Conservation (phyloP, 495 filamentous ascomycete species). For the Aspergillus sclerotiicarbonarius region DNA sequence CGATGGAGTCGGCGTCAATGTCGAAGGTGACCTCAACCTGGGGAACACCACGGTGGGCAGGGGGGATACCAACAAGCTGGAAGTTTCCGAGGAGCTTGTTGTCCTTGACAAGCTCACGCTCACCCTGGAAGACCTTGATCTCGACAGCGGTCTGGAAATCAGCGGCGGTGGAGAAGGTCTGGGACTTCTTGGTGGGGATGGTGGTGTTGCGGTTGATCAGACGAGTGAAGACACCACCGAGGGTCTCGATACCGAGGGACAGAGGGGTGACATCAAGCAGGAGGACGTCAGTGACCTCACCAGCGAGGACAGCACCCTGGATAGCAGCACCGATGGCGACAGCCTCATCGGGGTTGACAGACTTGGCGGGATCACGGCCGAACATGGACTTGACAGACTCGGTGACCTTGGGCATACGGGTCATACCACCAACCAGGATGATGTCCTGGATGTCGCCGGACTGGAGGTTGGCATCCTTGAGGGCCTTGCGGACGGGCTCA, state of each 20-base stretch:
- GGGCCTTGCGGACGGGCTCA: constrained; percentile 93
- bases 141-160: constrained; percentile 99
- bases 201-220: constrained; percentile 99
- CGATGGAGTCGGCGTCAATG: constrained; percentile 98
- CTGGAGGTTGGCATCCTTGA: constrained; percentile 94
- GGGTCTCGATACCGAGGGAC: constrained; percentile 98
- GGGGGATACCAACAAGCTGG: constrained; percentile 97
- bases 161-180: constrained; percentile 96
- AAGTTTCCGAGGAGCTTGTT: constrained; percentile 99
- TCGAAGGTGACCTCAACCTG: constrained; percentile 99
- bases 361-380: constrained; percentile 96
- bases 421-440: constrained; percentile 99
- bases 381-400: constrained; percentile 98
- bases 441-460: constrained; percentile 98
- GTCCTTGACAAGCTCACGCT: constrained; percentile 98
- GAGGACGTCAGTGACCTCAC: constrained; percentile 95
- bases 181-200: constrained; percentile 99
- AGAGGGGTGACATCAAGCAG: constrained; percentile 96
- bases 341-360: constrained; percentile 98
- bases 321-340: constrained; percentile 98
- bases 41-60: constrained; percentile 95
- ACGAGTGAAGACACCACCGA: constrained; percentile 98
- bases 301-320: constrained; percentile 94
- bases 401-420: constrained; percentile 98
- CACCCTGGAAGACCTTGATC: constrained; percentile 99